A percentile compares a stretch with the other conserved stretches of the same genome.
These are phyloP conservation scores for Rhizopogon rudus DNA, from an alignment of 768 basidiomycete genomes.

Conservation along the genomic window DNA sequence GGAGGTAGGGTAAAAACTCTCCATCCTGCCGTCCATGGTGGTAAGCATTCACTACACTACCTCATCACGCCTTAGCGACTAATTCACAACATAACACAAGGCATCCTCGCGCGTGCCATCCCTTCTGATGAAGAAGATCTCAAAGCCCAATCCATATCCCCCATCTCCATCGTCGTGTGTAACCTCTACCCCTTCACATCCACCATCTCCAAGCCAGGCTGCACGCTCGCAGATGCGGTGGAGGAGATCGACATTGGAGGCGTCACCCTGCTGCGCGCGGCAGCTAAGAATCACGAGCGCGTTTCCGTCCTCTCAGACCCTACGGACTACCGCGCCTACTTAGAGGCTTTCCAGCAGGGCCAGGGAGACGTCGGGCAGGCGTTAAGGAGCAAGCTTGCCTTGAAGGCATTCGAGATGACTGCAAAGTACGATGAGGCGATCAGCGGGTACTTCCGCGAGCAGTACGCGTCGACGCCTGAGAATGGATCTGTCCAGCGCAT, in stretches of 20 bases:
- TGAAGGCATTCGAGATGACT: slow-evolving; percentile 98
- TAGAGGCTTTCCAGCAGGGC: slow-evolving; percentile 70
- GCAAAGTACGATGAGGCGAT: slow-evolving; percentile 94
- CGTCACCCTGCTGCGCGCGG: slow-evolving; percentile 94
- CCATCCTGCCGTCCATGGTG: slow-evolving; percentile 97
- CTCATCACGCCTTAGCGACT: background rate
- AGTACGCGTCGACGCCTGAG: slow-evolving; percentile 87
- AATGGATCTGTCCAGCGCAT: slow-evolving; percentile 77
- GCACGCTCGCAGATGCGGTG: slow-evolving; percentile 87
- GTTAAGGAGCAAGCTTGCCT: slow-evolving; percentile 73
- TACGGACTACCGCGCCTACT: slow-evolving; percentile 78
- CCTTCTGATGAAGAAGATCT: slow-evolving; percentile 89
- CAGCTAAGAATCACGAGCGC: slow-evolving; percentile 96
- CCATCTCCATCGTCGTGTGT: slow-evolving; percentile 97
- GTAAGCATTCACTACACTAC: slow-evolving; percentile 35
- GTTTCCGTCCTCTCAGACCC: slow-evolving; percentile 89
- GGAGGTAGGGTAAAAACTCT: slow-evolving; percentile 98
- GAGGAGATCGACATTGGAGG: slow-evolving; percentile 99
- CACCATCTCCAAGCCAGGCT: slow-evolving; percentile 83
- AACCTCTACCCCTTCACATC: slow-evolving; percentile 97
- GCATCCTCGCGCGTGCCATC: slow-evolving; percentile 91
- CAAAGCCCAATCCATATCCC: slow-evolving; percentile 75
- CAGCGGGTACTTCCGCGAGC: slow-evolving; percentile 92
- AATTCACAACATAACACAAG: slow-evolving; percentile 31
- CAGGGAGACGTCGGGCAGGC: slow-evolving; percentile 70